These are phyloP conservation scores for Sorghum bicolor DNA, from an alignment of 176 grass and related monocot genomes.

Conservation along the genomic window DNA sequence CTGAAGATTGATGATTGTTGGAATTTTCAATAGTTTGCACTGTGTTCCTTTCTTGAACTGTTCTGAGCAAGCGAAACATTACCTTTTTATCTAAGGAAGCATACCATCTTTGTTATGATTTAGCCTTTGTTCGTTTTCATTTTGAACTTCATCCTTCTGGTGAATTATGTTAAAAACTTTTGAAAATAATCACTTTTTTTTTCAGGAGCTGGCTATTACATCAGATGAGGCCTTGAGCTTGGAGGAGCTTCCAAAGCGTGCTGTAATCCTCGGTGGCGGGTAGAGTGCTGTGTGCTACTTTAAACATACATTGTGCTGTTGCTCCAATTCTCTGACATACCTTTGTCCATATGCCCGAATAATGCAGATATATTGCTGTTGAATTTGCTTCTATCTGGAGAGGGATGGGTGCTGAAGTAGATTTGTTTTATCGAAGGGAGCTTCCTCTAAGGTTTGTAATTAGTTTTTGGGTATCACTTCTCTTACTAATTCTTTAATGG, in stretches of 20 bases:
- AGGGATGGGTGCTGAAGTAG: slow-evolving; percentile 86
- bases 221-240: slow-evolving; percentile 98
- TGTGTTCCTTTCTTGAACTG: not conserved
- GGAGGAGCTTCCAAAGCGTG: slow-evolving; percentile 85
- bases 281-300: slow-evolving; percentile 19
- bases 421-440: slow-evolving; percentile 85
- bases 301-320: not conserved
- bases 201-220: slow-evolving; percentile 93
- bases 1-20: not conserved
- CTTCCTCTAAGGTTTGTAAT: slow-evolving; percentile 77
- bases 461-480: not conserved
- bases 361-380: slow-evolving; percentile 89
- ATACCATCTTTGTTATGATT: slow-evolving; percentile 1
- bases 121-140: not conserved
- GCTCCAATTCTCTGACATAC: not conserved
- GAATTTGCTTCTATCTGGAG: slow-evolving; percentile 97
- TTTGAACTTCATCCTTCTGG: not conserved
- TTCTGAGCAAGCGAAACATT: not conserved
- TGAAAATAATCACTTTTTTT: not conserved
- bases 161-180: not conserved
- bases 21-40: not conserved
- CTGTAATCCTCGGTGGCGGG: slow-evolving; percentile 89
- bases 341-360: not conserved
- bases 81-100: not conserved
- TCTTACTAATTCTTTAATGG: not conserved